These are phyloP conservation scores for Colletotrichum kahawae DNA, from an alignment of 2,329 filamentous ascomycete species.

Conservation along the genomic window DNA sequence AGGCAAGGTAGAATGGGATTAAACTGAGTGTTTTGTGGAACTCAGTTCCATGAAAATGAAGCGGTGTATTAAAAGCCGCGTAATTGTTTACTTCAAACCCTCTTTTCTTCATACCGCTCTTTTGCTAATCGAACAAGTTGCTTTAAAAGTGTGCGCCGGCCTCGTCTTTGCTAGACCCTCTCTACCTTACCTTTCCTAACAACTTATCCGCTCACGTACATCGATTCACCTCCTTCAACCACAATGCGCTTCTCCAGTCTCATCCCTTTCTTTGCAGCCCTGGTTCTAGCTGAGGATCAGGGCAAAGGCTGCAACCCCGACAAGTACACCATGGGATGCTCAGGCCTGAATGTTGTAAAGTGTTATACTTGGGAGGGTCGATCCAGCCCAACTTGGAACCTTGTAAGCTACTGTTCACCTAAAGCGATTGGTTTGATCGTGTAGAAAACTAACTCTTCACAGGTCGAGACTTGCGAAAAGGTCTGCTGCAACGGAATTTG, in stretches of 20 bases:
- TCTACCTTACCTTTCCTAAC: background rate
- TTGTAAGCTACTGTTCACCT: background rate
- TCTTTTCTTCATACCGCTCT: background rate
- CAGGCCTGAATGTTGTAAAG: background rate
- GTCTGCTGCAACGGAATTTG: background rate
- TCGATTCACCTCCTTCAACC: background rate
- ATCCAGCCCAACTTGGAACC: background rate
- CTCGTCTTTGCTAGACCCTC: background rate
- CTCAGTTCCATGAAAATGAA: background rate
- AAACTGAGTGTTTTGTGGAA: background rate
- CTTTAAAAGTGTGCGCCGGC: background rate
- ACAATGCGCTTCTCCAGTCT: background rate
- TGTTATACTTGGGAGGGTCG: background rate
- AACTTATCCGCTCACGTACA: background rate
- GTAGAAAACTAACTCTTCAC: background rate
- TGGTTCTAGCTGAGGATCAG: background rate
- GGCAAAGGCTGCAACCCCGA: background rate
- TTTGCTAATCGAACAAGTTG: background rate
- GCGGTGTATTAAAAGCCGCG: background rate
- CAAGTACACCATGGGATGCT: background rate
- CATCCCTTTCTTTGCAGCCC: background rate
- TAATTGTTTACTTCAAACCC: background rate
- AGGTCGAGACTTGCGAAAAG: background rate
- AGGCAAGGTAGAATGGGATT: background rate
- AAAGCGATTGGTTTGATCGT: background rate